phyloP scores from a whole-genome alignment of 139 green algal genomes.

The Chlamydomonas incerta region DNA sequence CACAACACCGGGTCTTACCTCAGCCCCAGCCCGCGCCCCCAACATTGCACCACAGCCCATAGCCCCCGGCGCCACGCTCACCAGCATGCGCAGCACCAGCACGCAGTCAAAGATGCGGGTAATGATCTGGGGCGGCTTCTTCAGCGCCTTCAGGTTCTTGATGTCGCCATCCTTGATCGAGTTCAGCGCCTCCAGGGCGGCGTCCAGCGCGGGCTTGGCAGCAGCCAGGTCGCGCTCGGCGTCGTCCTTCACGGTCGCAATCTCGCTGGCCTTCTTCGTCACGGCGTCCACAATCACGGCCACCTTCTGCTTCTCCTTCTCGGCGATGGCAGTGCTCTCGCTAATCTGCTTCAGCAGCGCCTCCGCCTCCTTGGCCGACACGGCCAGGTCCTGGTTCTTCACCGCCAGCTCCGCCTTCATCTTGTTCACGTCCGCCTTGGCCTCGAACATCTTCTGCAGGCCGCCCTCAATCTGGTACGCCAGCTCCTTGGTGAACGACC shows the following conservation, averaged over 20 bases:
- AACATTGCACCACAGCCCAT: too few species aligned
- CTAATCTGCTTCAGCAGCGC: slow-evolving; percentile 91
- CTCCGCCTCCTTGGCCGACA: slow-evolving; percentile 85
- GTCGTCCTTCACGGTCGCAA: slow-evolving; percentile 79
- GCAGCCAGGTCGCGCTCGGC: slow-evolving; percentile 90
- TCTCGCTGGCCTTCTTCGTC: slow-evolving; percentile 70
- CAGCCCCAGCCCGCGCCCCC: too few species aligned
- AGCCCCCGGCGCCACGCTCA: too few species aligned
- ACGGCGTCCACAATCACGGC: slow-evolving; percentile 86
- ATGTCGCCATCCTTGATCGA: slow-evolving; percentile 92
- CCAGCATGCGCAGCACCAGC: slow-evolving; percentile 82
- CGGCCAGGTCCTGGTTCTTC: slow-evolving; percentile 93
- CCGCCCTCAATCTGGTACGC: slow-evolving; percentile 79
- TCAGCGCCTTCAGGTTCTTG: slow-evolving; percentile 89
- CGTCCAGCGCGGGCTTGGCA: slow-evolving; percentile 93
- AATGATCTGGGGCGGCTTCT: slow-evolving; percentile 95
- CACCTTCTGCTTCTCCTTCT: slow-evolving; percentile 93
- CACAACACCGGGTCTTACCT: too few species aligned
- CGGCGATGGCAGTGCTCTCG: slow-evolving; percentile 88
- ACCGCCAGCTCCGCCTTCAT: slow-evolving; percentile 93
- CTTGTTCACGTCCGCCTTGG: slow-evolving; percentile 91
- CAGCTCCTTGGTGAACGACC: slow-evolving; percentile 72
- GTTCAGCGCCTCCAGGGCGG: slow-evolving; percentile 89
- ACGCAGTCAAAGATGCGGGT: slow-evolving; percentile 98
- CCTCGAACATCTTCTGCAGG: slow-evolving; percentile 94